Conservation (phyloP, 2,329 filamentous ascomycete genomes). For the Cryphonectria parasitica region DNA sequence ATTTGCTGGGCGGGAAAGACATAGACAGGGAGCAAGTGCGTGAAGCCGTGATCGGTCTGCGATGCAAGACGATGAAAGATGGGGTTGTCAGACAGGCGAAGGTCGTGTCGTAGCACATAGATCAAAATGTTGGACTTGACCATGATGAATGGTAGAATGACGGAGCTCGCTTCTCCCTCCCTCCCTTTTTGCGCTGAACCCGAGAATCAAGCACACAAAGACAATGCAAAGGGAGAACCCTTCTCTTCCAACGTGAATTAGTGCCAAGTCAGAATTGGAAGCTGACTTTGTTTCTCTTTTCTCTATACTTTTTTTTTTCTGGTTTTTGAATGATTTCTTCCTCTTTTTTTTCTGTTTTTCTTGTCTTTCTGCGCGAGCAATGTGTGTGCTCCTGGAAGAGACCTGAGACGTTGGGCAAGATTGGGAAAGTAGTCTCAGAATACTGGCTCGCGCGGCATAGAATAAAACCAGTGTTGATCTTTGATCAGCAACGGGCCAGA, state of each 20-base stretch:
- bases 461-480: background rate
- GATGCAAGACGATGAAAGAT: constrained; percentile 64
- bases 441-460: background rate
- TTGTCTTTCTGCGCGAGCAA: background rate
- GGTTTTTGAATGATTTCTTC: no score
- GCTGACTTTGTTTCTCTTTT: background rate
- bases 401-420: background rate
- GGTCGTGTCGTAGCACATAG: constrained; percentile 73
- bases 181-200: background rate
- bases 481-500: background rate
- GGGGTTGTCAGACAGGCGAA: constrained; percentile 75
- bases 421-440: background rate
- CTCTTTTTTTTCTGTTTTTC: no score
- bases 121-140: constrained; percentile 59
- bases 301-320: no score
- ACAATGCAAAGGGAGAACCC: background rate
- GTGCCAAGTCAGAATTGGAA: background rate
- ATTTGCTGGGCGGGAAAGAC: constrained; percentile 72
- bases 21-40: constrained; percentile 73
- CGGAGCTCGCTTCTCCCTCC: background rate
- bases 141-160: constrained; percentile 32
- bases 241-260: background rate
- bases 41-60: constrained; percentile 56
- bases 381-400: constrained; percentile 1
- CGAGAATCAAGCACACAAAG: background rate